A percentile compares a stretch with the other conserved stretches of the same genome.
Evolutionary conservation across 768 basidiomycete species (phyloP).

Genomic region (Suillus ampliporus): DNA sequence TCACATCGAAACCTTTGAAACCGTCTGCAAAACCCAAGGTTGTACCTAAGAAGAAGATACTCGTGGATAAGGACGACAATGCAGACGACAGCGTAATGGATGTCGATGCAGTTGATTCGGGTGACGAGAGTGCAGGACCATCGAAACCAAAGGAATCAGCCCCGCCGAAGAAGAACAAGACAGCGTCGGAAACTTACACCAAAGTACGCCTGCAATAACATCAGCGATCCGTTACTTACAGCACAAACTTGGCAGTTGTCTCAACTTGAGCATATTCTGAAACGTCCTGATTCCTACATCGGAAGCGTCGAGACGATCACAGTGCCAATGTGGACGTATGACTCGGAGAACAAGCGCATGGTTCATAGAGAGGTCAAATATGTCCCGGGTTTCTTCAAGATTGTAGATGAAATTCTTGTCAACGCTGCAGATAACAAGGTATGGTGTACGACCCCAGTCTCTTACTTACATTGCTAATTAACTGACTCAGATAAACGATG

Average conservation of each 20-base stretch:
- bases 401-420: constrained; percentile 98
- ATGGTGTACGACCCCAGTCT: constrained; percentile 21
- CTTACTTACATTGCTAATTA: neutral
- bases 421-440: constrained; percentile 99
- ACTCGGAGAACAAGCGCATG: constrained; percentile 84
- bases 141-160: constrained; percentile 28
- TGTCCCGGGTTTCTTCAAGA: constrained; percentile 99
- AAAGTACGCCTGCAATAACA: constrained; percentile 60
- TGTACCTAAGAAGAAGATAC: constrained; percentile 70
- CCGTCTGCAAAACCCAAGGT: constrained; percentile 55
- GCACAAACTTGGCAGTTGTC: constrained; percentile 63
- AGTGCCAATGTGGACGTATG: constrained; percentile 93
- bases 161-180: constrained; percentile 71
- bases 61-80: constrained; percentile 70
- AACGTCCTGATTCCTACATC: constrained; percentile 94
- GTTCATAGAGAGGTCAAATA: constrained; percentile 82
- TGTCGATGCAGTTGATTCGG: constrained; percentile 45
- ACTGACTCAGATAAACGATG: constrained; percentile 79
- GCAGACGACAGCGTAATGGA: constrained; percentile 53
- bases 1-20: constrained; percentile 48
- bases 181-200: constrained; percentile 87
- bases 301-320: constrained; percentile 92
- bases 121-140: constrained; percentile 43
- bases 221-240: neutral
- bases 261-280: constrained; percentile 93